A percentile compares a stretch with the other conserved stretches of the same genome.
Conservation (phyloP, 768 basidiomycete genomes). For the Cytidiella melzeri region DNA sequence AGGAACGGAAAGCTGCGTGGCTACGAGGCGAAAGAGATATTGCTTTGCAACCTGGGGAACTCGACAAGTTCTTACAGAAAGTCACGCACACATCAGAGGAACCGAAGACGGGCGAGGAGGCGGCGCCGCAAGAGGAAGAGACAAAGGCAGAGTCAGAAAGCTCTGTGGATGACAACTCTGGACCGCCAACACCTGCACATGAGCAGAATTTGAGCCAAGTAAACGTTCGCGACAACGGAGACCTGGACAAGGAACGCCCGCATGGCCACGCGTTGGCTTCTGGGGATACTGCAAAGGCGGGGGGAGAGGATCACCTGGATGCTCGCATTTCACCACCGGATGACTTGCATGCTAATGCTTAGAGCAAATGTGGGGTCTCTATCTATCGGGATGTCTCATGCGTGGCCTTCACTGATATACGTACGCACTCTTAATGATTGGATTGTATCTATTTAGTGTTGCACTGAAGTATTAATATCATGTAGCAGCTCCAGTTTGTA, state of each 20-base stretch:
- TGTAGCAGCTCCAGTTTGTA: too few species aligned
- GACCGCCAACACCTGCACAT: constrained; percentile 10
- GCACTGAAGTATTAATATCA: too few species aligned
- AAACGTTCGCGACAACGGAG: not conserved
- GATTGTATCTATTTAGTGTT: too few species aligned
- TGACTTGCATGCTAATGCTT: constrained; percentile 8
- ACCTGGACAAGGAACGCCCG: not conserved
- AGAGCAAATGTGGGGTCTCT: too few species aligned
- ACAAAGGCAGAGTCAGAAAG: not conserved
- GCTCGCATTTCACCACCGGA: constrained; percentile 13
- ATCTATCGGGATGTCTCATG: too few species aligned
- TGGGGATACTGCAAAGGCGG: constrained; percentile 7
- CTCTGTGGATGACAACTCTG: constrained; percentile 11
- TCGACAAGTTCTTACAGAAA: constrained; percentile 6
- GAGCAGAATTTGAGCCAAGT: constrained; percentile 5
- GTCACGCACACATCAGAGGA: not conserved
- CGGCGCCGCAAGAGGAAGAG: not conserved
- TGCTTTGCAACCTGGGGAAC: constrained; percentile 15
- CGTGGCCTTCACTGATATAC: too few species aligned
- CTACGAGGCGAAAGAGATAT: constrained; percentile 22
- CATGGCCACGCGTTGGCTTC: not conserved
- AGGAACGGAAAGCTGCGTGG: constrained; percentile 24
- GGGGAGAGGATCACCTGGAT: constrained; percentile 14
- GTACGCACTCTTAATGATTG: too few species aligned
- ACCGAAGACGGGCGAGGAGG: not conserved